These are phyloP conservation scores for Ustilago bromivora DNA, from an alignment of 1,284 basidiomycete genomes.

Conservation along the genomic window DNA sequence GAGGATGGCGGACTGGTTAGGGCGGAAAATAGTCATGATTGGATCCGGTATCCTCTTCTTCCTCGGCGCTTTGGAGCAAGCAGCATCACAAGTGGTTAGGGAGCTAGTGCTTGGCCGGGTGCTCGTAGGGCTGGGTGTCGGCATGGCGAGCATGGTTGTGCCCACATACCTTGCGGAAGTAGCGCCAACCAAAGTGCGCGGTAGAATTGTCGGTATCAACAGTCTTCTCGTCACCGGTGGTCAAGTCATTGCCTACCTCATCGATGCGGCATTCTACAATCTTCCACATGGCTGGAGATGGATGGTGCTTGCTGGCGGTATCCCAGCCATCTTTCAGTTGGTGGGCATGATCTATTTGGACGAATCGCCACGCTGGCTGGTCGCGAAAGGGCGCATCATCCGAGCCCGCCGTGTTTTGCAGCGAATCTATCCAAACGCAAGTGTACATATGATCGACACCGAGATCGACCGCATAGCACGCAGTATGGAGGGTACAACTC, in stretches of 20 bases:
- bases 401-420: constrained; percentile 52
- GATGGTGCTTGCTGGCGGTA: constrained; percentile 58
- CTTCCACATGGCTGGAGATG: constrained; percentile 62
- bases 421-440: constrained; percentile 58
- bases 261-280: constrained; percentile 59
- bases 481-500: constrained; percentile 40
- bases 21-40: constrained; percentile 59
- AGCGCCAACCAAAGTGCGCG: constrained; percentile 55
- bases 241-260: constrained; percentile 60
- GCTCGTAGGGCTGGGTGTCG: constrained; percentile 60
- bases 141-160: constrained; percentile 57
- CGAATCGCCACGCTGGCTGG: constrained; percentile 61
- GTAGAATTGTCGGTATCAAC: constrained; percentile 59
- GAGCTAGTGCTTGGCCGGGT: constrained; percentile 61
- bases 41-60: constrained; percentile 55
- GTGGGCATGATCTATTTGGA: constrained; percentile 60
- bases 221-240: constrained; percentile 63
- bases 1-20: constrained; percentile 53
- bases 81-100: constrained; percentile 56
- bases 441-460: constrained; percentile 33
- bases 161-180: constrained; percentile 61
- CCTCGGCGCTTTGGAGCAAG: constrained; percentile 61
- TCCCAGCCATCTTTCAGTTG: constrained; percentile 60
- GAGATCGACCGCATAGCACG: constrained; percentile 52
- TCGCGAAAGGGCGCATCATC: constrained; percentile 45